A percentile compares a stretch with the other conserved stretches of the same genome.
Evolutionary conservation across 1,284 basidiomycete genomes (phyloP).

Genomic region (Meripilus lineatus): DNA sequence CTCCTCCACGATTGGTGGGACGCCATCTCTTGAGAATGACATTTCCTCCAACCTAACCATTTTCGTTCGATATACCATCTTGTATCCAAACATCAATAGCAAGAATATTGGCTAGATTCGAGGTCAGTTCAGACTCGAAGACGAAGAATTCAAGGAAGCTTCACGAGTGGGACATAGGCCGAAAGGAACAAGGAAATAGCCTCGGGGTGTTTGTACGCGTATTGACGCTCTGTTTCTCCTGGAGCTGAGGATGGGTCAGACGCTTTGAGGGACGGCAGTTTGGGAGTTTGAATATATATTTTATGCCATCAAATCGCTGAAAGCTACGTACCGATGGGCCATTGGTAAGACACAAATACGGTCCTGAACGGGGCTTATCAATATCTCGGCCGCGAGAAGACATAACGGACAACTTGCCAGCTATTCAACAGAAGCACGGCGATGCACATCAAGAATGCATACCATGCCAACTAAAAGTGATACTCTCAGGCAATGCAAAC

Average conservation of each 20-base stretch:
- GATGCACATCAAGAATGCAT: conserved; percentile 22
- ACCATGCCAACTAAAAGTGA: conserved; percentile 17
- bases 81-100: conserved; percentile 26
- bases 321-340: conserved; percentile 23
- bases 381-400: not conserved
- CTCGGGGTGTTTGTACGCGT: too few species aligned
- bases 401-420: conserved; percentile 17
- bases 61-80: conserved; percentile 26
- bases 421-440: conserved; percentile 25
- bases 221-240: conserved; percentile 1
- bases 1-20: too few species aligned
- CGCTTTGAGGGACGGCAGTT: too few species aligned
- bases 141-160: not conserved
- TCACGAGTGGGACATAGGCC: conserved; percentile 25
- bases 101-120: conserved; percentile 24
- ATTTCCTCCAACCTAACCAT: conserved; percentile 24
- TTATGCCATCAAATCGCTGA: too few species aligned
- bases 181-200: conserved; percentile 23
- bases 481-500: not conserved
- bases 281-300: too few species aligned
- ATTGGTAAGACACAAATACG: conserved; percentile 24
- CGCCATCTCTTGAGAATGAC: too few species aligned
- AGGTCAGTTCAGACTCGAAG: not conserved
- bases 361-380: conserved; percentile 9
- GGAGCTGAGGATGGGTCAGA: not conserved